Conservation (phyloP, 768 basidiomycete genomes). For the Boletus sp. region DNA sequence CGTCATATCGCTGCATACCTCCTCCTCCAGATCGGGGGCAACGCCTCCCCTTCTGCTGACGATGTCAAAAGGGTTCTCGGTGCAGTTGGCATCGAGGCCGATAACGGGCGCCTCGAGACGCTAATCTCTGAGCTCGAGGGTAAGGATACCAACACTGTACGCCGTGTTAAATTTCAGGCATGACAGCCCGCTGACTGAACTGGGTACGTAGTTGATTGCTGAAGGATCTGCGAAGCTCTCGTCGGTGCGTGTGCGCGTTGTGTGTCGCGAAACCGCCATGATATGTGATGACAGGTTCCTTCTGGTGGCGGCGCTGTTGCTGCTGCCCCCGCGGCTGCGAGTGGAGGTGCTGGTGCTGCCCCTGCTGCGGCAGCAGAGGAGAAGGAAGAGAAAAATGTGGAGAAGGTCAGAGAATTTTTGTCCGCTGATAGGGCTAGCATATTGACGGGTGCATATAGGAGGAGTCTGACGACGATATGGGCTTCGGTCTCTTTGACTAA, state of each 20-base stretch:
- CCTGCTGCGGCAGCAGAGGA: slow-evolving; percentile 63
- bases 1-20: slow-evolving; percentile 95
- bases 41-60: slow-evolving; percentile 75
- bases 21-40: slow-evolving; percentile 93
- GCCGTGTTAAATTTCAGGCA: slow-evolving; percentile 19
- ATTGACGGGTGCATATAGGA: slow-evolving; percentile 45
- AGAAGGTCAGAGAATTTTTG: slow-evolving; percentile 56
- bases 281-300: slow-evolving; percentile 57
- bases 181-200: neutral
- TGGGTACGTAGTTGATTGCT: slow-evolving; percentile 66
- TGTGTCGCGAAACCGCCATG: slow-evolving; percentile 1
- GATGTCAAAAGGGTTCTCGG: slow-evolving; percentile 87
- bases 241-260: slow-evolving; percentile 58
- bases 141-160: slow-evolving; percentile 81
- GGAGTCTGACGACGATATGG: slow-evolving; percentile 98
- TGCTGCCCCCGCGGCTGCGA: slow-evolving; percentile 45
- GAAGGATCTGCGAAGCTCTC: slow-evolving; percentile 92
- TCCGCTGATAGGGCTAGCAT: neutral
- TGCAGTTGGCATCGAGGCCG: slow-evolving; percentile 85
- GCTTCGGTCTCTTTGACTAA: slow-evolving; percentile 98
- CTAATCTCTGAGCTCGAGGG: slow-evolving; percentile 88
- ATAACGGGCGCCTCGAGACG: slow-evolving; percentile 74
- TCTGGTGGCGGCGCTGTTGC: slow-evolving; percentile 83
- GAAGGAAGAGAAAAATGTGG: slow-evolving; percentile 87
- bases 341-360: slow-evolving; percentile 46